These are phyloP conservation scores for Euphorbia celastroides DNA, from an alignment of 441 rosid genomes.

Conservation along the genomic window DNA sequence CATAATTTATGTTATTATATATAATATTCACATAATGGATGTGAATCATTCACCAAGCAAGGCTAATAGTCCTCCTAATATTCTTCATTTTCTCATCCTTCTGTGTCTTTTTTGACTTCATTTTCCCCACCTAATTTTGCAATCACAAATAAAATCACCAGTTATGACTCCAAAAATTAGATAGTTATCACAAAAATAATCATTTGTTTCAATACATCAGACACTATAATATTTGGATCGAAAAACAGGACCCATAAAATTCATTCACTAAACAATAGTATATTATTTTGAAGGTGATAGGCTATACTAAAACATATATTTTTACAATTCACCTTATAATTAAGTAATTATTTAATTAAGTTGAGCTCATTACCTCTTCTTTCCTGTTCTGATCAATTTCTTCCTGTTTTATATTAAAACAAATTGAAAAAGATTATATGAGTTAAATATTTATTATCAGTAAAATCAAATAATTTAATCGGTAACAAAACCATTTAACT, in stretches of 20 bases:
- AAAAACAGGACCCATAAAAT: too few relatives aligned
- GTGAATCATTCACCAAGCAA: constrained; percentile 33
- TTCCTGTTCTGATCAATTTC: constrained; percentile 50
- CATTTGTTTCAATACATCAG: too few relatives aligned
- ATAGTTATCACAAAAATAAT: too few relatives aligned
- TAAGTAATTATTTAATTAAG: neutral
- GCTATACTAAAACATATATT: neutral
- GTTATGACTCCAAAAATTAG: too few relatives aligned
- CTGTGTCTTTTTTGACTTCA: constrained; percentile 22
- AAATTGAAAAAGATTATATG: neutral
- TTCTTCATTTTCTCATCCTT: constrained; percentile 32
- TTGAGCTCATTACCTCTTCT: constrained; percentile 43
- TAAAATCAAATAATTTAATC: neutral
- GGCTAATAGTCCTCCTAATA: constrained; percentile 40
- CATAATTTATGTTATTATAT: neutral
- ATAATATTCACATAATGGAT: neutral
- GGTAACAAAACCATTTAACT: neutral
- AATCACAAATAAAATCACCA: neutral
- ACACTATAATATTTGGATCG: too few relatives aligned
- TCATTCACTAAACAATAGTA: too few relatives aligned
- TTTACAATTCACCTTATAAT: too few relatives aligned
- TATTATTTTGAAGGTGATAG: too few relatives aligned
- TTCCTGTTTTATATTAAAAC: constrained; percentile 28
- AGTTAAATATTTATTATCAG: neutral
- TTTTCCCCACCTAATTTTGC: constrained; percentile 27